These are phyloP conservation scores for Exserohilum turcica DNA, from an alignment of 2,329 filamentous ascomycete genomes.

Conservation along the genomic window DNA sequence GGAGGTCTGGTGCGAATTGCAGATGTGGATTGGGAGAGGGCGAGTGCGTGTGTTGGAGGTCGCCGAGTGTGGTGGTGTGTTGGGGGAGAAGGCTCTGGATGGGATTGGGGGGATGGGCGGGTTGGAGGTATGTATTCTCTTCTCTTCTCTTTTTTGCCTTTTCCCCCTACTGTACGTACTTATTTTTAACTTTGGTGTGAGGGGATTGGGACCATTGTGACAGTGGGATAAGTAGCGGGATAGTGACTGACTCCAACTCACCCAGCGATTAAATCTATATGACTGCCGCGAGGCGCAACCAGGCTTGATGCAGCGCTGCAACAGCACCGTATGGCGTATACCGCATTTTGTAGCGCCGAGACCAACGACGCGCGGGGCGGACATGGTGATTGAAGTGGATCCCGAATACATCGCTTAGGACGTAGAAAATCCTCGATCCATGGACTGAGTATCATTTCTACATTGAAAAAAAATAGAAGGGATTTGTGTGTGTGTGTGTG, in stretches of 20 bases:
- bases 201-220: too few species aligned
- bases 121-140: slow-evolving; percentile 30
- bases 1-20: slow-evolving; percentile 29
- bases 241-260: neutral
- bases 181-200: neutral
- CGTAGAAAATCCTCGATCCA: too few species aligned
- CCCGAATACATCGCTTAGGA: slow-evolving; percentile 27
- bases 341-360: slow-evolving; percentile 29
- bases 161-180: neutral
- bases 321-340: slow-evolving; percentile 35
- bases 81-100: slow-evolving; percentile 18
- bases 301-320: slow-evolving; percentile 26
- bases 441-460: too few species aligned
- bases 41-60: slow-evolving; percentile 26
- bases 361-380: slow-evolving; percentile 1
- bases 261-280: slow-evolving; percentile 35
- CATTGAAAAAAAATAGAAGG: too few species aligned
- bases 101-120: slow-evolving; percentile 13
- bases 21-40: slow-evolving; percentile 23
- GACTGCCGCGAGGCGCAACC: slow-evolving; percentile 32
- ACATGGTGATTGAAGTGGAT: slow-evolving; percentile 41
- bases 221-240: too few species aligned
- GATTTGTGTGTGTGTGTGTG: too few species aligned
- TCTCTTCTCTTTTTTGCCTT: neutral
- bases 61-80: slow-evolving; percentile 26